Conservation (phyloP, 306 rosid species). For the Cucurbita pepo region DNA sequence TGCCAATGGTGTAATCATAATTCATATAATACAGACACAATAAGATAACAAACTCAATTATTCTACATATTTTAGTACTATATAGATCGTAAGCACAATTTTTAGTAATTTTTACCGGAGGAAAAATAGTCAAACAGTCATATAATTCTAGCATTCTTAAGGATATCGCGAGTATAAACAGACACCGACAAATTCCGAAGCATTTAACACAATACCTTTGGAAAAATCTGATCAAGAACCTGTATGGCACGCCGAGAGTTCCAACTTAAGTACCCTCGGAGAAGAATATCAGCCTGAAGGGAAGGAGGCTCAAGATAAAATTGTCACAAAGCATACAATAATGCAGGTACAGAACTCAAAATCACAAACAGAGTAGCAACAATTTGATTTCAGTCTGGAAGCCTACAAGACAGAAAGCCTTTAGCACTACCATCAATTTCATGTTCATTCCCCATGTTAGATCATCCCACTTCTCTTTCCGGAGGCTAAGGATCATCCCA, state of each 20-base stretch:
- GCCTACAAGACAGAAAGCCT: background rate
- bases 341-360: background rate
- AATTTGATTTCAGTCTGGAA: background rate
- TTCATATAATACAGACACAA: background rate
- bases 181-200: background rate
- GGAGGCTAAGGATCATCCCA: no score
- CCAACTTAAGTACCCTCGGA: conserved; percentile 86
- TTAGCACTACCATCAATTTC: background rate
- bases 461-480: background rate
- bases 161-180: background rate
- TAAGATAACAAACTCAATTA: background rate
- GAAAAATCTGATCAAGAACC: conserved; percentile 62
- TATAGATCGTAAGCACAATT: background rate
- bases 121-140: background rate
- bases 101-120: background rate
- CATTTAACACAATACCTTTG: conserved; percentile 38
- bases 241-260: conserved; percentile 75
- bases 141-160: background rate
- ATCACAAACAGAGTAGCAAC: background rate
- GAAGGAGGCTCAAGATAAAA: conserved; percentile 1
- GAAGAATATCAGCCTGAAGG: conserved; percentile 60
- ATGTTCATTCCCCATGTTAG: background rate
- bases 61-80: background rate
- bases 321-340: background rate
- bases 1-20: background rate